Percentiles rank a stretch among this genome's conserved stretches.
Conservation (phyloP, 805 yeast genomes). For the Kodamaea kaohsiungensis region DNA sequence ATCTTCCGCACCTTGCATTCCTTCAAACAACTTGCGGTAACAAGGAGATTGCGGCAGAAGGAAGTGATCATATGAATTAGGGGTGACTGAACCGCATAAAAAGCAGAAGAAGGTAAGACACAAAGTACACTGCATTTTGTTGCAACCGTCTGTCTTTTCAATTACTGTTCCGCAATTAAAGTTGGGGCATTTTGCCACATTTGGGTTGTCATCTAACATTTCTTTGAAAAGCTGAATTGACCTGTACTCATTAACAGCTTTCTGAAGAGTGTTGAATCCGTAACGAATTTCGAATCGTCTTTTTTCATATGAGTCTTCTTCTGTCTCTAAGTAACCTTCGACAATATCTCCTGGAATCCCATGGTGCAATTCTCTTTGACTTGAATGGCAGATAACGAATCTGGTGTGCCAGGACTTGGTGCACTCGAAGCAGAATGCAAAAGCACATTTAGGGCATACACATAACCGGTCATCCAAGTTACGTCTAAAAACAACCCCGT, state of each 20-base stretch:
- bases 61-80: slow-evolving; percentile 55
- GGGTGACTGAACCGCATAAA: slow-evolving; percentile 49
- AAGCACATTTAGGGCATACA: slow-evolving; percentile 49
- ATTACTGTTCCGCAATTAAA: slow-evolving; percentile 45
- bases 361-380: slow-evolving; percentile 19
- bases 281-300: slow-evolving; percentile 39
- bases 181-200: slow-evolving; percentile 44
- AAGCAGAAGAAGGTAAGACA: slow-evolving; percentile 55
- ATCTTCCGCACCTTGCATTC: slow-evolving; percentile 39
- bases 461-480: slow-evolving; percentile 48
- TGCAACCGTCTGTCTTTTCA: slow-evolving; percentile 63
- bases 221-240: slow-evolving; percentile 50
- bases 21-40: slow-evolving; percentile 53
- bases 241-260: slow-evolving; percentile 45
- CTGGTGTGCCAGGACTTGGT: slow-evolving; percentile 63
- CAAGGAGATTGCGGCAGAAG: slow-evolving; percentile 44
- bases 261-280: slow-evolving; percentile 44
- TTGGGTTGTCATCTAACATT: slow-evolving; percentile 40
- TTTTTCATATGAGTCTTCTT: slow-evolving; percentile 1
- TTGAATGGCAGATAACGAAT: slow-evolving; percentile 43
- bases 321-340: not conserved
- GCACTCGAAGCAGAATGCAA: slow-evolving; percentile 59
- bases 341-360: slow-evolving; percentile 19
- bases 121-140: slow-evolving; percentile 56
- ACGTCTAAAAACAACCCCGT: slow-evolving; percentile 46